Conservation (phyloP, 106 monocot genomes). For the Triglochin maritima region DNA sequence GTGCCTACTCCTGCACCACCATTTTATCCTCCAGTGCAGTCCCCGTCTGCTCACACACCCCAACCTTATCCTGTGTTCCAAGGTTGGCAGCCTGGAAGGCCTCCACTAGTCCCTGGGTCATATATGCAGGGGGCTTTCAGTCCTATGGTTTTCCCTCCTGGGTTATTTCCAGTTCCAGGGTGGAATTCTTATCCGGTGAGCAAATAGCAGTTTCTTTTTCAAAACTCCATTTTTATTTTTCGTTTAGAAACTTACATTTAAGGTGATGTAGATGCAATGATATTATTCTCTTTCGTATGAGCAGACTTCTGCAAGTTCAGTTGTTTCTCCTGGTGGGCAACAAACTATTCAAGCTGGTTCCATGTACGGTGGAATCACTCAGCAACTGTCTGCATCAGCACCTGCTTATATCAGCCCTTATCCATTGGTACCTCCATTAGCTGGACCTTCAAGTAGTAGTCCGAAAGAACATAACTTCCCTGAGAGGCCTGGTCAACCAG, state of each 20-base stretch:
- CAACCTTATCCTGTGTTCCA: constrained; percentile 33
- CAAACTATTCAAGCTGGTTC: constrained; percentile 40
- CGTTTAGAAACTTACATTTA: no score
- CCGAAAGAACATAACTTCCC: constrained; percentile 62
- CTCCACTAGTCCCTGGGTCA: constrained; percentile 42
- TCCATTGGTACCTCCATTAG: constrained; percentile 23
- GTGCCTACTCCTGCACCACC: constrained; percentile 32
- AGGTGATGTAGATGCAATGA: no score
- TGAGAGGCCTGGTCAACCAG: constrained; percentile 74
- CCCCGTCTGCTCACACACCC: constrained; percentile 33
- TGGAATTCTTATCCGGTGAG: constrained; percentile 85
- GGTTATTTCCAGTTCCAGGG: constrained; percentile 44
- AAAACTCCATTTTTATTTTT: no score
- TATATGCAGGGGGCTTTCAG: constrained; percentile 66
- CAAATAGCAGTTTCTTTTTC: not conserved
- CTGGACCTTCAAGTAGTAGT: constrained; percentile 36
- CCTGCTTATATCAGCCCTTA: constrained; percentile 43
- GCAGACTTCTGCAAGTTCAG: constrained; percentile 38
- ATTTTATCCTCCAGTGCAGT: constrained; percentile 58
- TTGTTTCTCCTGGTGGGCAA: constrained; percentile 39
- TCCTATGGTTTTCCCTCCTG: constrained; percentile 54
- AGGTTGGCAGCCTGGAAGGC: constrained; percentile 46
- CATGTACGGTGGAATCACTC: constrained; percentile 41
- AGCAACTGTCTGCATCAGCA: constrained; percentile 56
- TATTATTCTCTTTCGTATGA: constrained; percentile 12